Percentiles rank a stretch among this genome's conserved stretches.
These are phyloP conservation scores for Castanea crenata DNA, from an alignment of 306 rosid species.

Conservation along the genomic window DNA sequence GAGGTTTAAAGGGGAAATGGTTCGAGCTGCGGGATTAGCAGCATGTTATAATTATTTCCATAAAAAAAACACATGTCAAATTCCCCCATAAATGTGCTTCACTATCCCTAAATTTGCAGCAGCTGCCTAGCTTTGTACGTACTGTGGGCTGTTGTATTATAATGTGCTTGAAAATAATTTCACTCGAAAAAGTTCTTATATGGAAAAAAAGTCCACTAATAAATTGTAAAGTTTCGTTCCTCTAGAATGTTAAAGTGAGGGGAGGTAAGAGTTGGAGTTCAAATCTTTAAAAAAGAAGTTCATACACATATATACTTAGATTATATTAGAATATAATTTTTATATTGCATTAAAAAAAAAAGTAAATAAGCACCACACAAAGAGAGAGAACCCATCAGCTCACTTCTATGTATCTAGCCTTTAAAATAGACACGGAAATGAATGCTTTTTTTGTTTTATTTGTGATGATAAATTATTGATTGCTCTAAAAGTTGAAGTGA, in stretches of 20 bases:
- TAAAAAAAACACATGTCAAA: constrained; percentile 5
- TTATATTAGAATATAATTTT: neutral
- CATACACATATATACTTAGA: too few relatives aligned
- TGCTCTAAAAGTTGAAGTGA: too few relatives aligned
- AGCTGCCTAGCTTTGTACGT: constrained; percentile 9
- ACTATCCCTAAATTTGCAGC: neutral
- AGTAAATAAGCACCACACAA: neutral
- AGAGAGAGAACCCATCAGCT: constrained; percentile 6
- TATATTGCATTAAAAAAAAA: neutral
- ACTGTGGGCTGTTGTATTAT: neutral
- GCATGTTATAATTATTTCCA: too few relatives aligned
- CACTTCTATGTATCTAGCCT: constrained; percentile 23
- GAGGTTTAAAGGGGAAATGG: too few relatives aligned
- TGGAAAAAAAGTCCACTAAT: neutral
- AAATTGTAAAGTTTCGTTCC: neutral
- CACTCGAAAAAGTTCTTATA: neutral
- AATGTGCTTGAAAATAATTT: neutral
- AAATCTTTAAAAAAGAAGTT: fast-evolving
- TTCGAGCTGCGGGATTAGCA: too few relatives aligned
- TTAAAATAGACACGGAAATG: neutral
- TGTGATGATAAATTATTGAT: too few relatives aligned
- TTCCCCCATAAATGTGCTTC: neutral
- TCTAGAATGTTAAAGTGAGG: neutral
- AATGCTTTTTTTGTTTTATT: too few relatives aligned
- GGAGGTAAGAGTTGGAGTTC: fast-evolving